Evolutionary conservation across 2,329 filamentous ascomycete species (phyloP), one percentile per base, ranked within the genome.

Genomic region (Epichloe scottii): DNA sequence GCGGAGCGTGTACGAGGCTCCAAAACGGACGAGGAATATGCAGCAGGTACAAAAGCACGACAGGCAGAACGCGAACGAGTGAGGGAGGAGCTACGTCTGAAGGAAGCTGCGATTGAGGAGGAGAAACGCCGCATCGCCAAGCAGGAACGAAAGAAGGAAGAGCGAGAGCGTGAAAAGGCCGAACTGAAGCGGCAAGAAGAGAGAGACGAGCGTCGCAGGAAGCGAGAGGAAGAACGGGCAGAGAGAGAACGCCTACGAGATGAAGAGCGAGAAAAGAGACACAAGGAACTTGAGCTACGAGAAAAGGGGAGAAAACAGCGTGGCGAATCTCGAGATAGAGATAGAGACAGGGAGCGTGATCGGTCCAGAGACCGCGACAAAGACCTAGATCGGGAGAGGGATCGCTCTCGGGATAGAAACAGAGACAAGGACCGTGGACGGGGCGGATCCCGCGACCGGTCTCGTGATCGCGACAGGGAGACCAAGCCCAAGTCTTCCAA

Each of bases 11-110:
- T 69, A 10, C 79, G 77, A 49, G 87, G 87, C 17, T 72, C 78
- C 46, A 89, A 87, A 65, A 85, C 81, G 1, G 86, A 91, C 57
- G 79, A 83, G 51, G 81, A 85, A 46, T 91, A 89, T 63, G 81
- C 78, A 1, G 75, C 75, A 45, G 85, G 88, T 53, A 83, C 82
- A 2, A 75, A 78, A 10, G 71, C 70, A 6, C 78, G 81, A 47
- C 72, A 77, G 35, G 72, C 74, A 8, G 78, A 82, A 50, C 78
- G 85, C 11, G 79, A 83, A 54, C 75, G 74, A 35, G 71, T 81
- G 10, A 74, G 81, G 50, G 77, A 82, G 45, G 78, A 83, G 57
- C 68, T 82, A 17, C 72, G 76, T 49, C 73, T 72, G 43, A 76
- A 79, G 56, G 78, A 84, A 55, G 72, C 73, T 19, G 77, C 79